Evolutionary conservation across 176 grass and related monocot species (phyloP), one percentile per base, ranked within the genome.

Genomic region (Panicum miliaceum): DNA sequence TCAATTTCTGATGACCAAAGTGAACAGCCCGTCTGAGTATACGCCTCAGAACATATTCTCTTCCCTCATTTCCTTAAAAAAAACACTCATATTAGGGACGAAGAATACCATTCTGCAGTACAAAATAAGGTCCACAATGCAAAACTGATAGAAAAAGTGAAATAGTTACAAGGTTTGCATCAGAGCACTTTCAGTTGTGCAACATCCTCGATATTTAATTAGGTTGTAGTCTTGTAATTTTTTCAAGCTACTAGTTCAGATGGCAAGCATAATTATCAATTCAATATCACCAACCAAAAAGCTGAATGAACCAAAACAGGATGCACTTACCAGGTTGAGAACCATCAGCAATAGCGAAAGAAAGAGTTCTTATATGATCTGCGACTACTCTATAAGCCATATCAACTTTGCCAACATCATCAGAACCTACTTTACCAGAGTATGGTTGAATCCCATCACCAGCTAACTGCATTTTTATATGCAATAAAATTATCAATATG

Each of bases 311-410:
- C 22, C 18, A 83, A 82, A 65, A 80, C 11, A 79, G 32, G 14
- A 36, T 32, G 22, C 25, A 80, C 77, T 80, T 78, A 97, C 95
- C 95, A 76, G 96, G 93, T 73, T 90, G 89, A 77, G 93, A 99
- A 73, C 91, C 96, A 84, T 99, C 93, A 79, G 96, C 93, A 41
- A 96, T 96, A 73, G 93, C 96, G 63, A 99, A 84, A 23, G 84
- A 96, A 71, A 99, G 89, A 15, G 91, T 99, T 68, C 96, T 93
- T 84, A 96, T 99, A 77, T 99, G 96, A 87, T 99, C 93, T 47
- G 96, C 96, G 51, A 99, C 84, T 73, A 99, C 96, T 81, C 96
- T 92, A 65, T 99, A 99, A 27, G 96, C 96, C 96, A 99, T 99
- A 83, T 99, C 96, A 86, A 92, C 73, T 92, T 91, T 96, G 32